Evolutionary conservation across 2,329 filamentous ascomycete species (phyloP), one percentile per base, ranked within the genome.

Genomic region (Cadophora sp.): DNA sequence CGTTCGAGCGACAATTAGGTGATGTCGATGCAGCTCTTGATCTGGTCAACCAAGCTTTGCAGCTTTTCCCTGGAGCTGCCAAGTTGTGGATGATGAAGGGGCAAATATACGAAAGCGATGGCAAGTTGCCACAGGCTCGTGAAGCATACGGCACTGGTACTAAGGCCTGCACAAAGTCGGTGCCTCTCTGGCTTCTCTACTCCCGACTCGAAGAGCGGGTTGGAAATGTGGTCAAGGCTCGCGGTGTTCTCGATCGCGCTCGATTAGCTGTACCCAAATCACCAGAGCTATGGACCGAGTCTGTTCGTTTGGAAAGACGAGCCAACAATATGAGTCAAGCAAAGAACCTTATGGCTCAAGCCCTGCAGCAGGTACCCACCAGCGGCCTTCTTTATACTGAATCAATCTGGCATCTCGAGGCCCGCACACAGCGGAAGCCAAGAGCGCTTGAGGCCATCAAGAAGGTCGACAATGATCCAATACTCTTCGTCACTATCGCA

Each of bases 51-150:
- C 91, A 96, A 77, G 96, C 91, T 1, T 83, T 99, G 43, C 90
- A 94, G 71, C 85, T 93, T 11, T 99, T 97, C 81, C 95, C 96
- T 0, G 87, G 89, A 53, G 88, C 91, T 14, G 86, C 93, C 62
- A 98, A 98, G 80, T 85, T 99, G 27, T 97, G 95, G 91, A 97
- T 98, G 92, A 92, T 97, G 83, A 99, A 99, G 81, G 96, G 96
- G 0, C 96, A 99, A 77, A 96, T 98, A 70, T 99, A 99, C 83
- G 92, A 97, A 76, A 86, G 89, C 51, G 85, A 94, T 56, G 89
- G 87, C 73, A 94, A 93, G 80, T 81, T 91, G 16, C 89, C 91
- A 0, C 92, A 96, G 79, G 96, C 96, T 3, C 89, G 96, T 56
- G 94, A 98, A 78, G 94, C 95, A 0, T 98, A 96, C 79, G 88